Evolutionary conservation across 1,139 yeast genomes (phyloP).

Genomic region (Nakaseomyces kungkrabaensis): DNA sequence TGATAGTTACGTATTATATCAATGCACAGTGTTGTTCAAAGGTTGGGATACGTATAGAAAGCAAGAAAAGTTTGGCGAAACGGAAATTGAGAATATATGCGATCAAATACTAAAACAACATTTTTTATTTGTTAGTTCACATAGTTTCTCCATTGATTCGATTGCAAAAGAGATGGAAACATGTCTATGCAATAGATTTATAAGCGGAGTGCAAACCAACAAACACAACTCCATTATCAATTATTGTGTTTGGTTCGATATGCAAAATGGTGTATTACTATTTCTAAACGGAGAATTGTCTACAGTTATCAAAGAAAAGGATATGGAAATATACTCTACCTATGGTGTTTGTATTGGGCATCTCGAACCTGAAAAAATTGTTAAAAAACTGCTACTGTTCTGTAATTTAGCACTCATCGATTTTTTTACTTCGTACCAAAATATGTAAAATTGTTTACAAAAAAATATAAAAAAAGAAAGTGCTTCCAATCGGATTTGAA

Average conservation of each 20-base stretch:
- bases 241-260: constrained; percentile 20
- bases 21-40: neutral
- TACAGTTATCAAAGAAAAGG: neutral
- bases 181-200: constrained; percentile 1
- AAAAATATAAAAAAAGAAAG: constrained; percentile 2
- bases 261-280: constrained; percentile 15
- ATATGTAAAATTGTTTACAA: neutral
- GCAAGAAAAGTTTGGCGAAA: no score
- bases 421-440: neutral
- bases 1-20: neutral
- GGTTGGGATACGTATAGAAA: neutral
- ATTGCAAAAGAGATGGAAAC: neutral
- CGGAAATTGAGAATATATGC: neutral
- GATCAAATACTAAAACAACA: neutral
- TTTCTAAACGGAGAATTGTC: constrained; percentile 12
- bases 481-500: constrained; percentile 35
- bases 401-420: constrained; percentile 17
- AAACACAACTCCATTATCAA: neutral
- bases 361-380: constrained; percentile 7
- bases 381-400: constrained; percentile 16
- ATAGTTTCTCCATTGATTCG: neutral
- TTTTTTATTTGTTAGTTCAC: neutral
- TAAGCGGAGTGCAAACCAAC: constrained; percentile 4
- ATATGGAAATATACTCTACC: neutral
- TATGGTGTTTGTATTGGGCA: constrained; percentile 5